Evolutionary conservation across 257 asterid genomes (phyloP), one percentile per base, ranked within the genome.

Genomic region (Solanum sitiens): DNA sequence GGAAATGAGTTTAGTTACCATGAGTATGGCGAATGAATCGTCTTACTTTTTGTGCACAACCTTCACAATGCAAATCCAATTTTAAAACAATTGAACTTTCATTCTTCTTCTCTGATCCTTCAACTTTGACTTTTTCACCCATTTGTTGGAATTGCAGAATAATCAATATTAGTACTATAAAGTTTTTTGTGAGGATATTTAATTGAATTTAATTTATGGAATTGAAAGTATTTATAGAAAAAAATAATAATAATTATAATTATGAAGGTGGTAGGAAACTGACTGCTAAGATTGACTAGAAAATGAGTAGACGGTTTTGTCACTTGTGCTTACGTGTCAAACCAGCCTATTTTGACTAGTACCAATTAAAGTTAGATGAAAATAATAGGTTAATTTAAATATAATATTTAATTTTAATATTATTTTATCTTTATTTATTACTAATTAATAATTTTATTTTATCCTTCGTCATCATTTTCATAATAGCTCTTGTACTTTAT

Each of bases 41-140:
- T 68, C 86, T 89, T 88, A 89, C 87, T 87, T 89, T 89, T 70
- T 89, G 71, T 37, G 91, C 91, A 87, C 91, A 89, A 4, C 91
- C 91, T 74, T 89, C 89, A 76, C 91, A 89, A 89, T 89, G 91
- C 86, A 89, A 87, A 84, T 89, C 91, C 8, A 87, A 87, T 80
- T 87, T 89, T 61, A 89, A 87, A n/a, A 89, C 88, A 16, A 79
- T 76, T 84, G 85, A 13, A 44, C n/a, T 88, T 11, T 84, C 89
- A 7, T 21, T 53, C 32, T 70, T 86, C 27, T 80, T 80, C 42
- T 80, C 85, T 45, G 44, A 44, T 27, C 85, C 85, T 47, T 30
- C 33, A 47, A 47, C 85, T 80, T 80, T 47, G 85, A 42, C 11
- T 30, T 47, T 68, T 80, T 88, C 83, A 40, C 85, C 85, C 85